These are phyloP conservation scores for Escallonia rubra DNA, from an alignment of 129 eudicot genomes.

Conservation along the genomic window DNA sequence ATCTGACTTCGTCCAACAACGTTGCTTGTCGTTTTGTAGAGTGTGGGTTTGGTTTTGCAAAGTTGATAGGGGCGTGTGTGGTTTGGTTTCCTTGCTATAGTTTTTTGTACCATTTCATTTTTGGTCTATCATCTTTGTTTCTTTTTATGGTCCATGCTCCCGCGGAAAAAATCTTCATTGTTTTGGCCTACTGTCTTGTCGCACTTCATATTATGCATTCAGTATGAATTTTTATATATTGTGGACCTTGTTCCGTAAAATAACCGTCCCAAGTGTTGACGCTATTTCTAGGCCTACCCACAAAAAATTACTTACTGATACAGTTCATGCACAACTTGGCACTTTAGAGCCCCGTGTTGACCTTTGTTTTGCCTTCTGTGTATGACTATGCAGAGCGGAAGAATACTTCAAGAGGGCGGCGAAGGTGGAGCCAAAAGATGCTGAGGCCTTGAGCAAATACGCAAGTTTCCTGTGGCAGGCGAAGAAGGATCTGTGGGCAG, in stretches of 20 bases:
- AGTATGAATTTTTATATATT: too few relatives aligned
- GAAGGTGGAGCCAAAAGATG: conserved; percentile 82
- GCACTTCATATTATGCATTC: too few relatives aligned
- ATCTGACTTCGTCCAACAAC: neutral
- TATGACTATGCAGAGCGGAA: conserved; percentile 63
- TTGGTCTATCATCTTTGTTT: too few relatives aligned
- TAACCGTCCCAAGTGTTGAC: too few relatives aligned
- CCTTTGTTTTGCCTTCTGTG: neutral
- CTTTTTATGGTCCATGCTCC: too few relatives aligned
- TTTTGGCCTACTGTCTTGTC: too few relatives aligned
- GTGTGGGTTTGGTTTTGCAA: neutral
- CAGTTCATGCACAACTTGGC: too few relatives aligned
- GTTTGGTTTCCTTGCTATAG: conserved; percentile 16
- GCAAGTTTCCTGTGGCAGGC: conserved; percentile 89
- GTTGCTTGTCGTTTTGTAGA: conserved; percentile 8
- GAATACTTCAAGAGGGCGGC: conserved; percentile 80
- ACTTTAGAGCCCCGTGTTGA: neutral
- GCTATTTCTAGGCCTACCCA: too few relatives aligned
- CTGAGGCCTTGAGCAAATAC: conserved; percentile 71
- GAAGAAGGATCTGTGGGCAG: conserved; percentile 77
- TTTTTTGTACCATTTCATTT: too few relatives aligned
- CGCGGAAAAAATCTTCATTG: too few relatives aligned
- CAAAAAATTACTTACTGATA: too few relatives aligned
- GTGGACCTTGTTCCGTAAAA: too few relatives aligned
- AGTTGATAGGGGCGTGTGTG: conserved; percentile 20